Conservation (phyloP, 305 asterid genomes). For the Fraxinus paxiana region DNA sequence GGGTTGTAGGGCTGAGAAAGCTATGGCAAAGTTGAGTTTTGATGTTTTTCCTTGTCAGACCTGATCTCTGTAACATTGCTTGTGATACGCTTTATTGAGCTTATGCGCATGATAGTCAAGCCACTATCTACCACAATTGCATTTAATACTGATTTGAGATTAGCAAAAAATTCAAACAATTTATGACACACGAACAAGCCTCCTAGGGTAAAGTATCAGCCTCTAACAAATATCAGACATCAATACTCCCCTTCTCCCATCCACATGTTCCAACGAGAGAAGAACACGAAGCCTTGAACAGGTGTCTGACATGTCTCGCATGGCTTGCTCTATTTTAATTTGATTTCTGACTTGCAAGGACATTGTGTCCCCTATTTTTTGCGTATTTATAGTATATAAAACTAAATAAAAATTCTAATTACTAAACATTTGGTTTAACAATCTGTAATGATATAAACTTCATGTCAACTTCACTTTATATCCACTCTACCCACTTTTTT, state of each 20-base stretch:
- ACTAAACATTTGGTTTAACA: not conserved
- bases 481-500: not conserved
- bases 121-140: not conserved
- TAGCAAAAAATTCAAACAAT: not conserved
- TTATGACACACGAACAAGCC: not conserved
- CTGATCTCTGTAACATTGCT: not conserved
- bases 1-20: not conserved
- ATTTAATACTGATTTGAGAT: not conserved
- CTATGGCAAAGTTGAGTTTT: not conserved
- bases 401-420: not conserved
- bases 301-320: not conserved
- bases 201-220: not conserved
- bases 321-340: not conserved
- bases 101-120: not conserved
- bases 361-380: not conserved
- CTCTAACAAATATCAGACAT: not conserved
- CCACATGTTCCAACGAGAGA: not conserved
- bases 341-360: not conserved
- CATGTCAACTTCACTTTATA: not conserved
- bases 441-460: not conserved
- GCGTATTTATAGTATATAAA: not conserved
- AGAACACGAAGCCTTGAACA: not conserved
- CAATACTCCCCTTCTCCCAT: not conserved
- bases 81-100: not conserved
- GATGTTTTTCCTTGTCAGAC: not conserved